These are phyloP conservation scores for Phytophthora citricola DNA, from an alignment of 352 stramenopile species.

Conservation along the genomic window DNA sequence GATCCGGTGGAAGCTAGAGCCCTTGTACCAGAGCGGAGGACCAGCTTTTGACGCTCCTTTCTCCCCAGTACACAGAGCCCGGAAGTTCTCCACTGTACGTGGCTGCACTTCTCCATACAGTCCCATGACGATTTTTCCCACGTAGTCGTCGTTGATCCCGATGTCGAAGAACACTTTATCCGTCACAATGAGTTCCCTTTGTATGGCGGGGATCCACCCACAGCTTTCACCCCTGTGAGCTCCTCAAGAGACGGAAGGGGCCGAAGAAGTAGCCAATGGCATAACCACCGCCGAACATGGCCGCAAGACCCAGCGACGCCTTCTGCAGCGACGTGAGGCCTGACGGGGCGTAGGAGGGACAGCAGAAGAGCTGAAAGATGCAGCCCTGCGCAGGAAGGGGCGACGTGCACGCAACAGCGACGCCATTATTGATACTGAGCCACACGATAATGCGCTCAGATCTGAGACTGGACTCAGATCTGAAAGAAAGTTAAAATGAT, in stretches of 20 bases:
- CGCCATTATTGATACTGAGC: conserved; percentile 21
- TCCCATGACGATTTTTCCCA: conserved; percentile 85
- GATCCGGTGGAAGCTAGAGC: conserved; percentile 95
- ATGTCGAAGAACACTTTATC: conserved; percentile 97
- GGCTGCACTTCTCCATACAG: conserved; percentile 83
- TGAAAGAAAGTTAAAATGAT: no score
- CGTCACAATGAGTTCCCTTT: conserved; percentile 65
- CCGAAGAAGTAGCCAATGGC: conserved; percentile 76
- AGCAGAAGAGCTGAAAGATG: conserved; percentile 40
- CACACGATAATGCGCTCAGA: conserved; percentile 10
- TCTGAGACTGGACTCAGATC: not conserved
- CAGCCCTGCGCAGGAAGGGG: conserved; percentile 27
- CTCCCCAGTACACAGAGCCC: conserved; percentile 82
- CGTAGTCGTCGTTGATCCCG: conserved; percentile 93
- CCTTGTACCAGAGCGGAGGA: conserved; percentile 98
- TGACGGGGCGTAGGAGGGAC: conserved; percentile 12
- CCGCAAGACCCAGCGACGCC: conserved; percentile 51
- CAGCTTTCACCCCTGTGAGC: conserved; percentile 50
- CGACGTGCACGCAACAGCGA: conserved; percentile 29
- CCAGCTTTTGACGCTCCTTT: conserved; percentile 75
- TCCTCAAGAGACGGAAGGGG: conserved; percentile 68
- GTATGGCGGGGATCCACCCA: conserved; percentile 41
- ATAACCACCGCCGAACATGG: conserved; percentile 69
- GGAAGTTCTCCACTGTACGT: conserved; percentile 84
- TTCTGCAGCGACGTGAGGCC: conserved; percentile 52